A percentile compares a stretch with the other conserved stretches of the same genome.
Conservation (phyloP, 768 basidiomycete genomes). For the Auriscalpium microsporum region DNA sequence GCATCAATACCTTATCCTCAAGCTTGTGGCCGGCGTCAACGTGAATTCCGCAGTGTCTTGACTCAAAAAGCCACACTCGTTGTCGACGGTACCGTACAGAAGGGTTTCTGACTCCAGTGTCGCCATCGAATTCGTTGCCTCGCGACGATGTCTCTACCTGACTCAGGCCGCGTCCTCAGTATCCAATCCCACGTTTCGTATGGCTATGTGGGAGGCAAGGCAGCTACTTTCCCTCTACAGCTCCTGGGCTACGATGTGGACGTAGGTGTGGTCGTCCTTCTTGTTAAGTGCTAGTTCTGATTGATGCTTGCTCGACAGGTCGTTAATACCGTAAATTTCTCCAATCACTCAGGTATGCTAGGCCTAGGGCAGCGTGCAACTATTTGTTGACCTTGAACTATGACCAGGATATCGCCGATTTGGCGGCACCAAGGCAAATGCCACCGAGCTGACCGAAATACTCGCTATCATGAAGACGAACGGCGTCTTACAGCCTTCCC, state of each 20-base stretch:
- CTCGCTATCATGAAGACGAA: constrained; percentile 70
- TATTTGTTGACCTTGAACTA: not conserved
- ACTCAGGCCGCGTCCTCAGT: constrained; percentile 60
- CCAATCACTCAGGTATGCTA: constrained; percentile 78
- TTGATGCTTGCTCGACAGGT: constrained; percentile 33
- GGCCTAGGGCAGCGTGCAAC: constrained; percentile 4
- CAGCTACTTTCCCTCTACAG: constrained; percentile 70
- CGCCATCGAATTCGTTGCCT: not conserved
- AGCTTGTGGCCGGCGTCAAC: too few species aligned
- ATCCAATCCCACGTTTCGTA: constrained; percentile 91
- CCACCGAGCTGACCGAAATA: constrained; percentile 67
- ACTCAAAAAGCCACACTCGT: not conserved
- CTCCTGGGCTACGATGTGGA: constrained; percentile 94
- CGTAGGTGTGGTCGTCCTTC: constrained; percentile 34
- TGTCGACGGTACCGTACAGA: too few species aligned
- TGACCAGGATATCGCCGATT: constrained; percentile 71
- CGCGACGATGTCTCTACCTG: constrained; percentile 6
- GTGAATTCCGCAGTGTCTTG: not conserved
- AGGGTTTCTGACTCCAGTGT: too few species aligned
- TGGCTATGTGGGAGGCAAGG: constrained; percentile 89
- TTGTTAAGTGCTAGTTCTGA: not conserved
- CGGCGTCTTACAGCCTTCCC: constrained; percentile 59
- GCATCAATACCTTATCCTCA: too few species aligned
- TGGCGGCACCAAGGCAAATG: constrained; percentile 72
- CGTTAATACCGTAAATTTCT: constrained; percentile 90